Evolutionary conservation across 2,329 filamentous ascomycete genomes (phyloP), one percentile per base, ranked within the genome.

Genomic region (Clarireedia sp.): DNA sequence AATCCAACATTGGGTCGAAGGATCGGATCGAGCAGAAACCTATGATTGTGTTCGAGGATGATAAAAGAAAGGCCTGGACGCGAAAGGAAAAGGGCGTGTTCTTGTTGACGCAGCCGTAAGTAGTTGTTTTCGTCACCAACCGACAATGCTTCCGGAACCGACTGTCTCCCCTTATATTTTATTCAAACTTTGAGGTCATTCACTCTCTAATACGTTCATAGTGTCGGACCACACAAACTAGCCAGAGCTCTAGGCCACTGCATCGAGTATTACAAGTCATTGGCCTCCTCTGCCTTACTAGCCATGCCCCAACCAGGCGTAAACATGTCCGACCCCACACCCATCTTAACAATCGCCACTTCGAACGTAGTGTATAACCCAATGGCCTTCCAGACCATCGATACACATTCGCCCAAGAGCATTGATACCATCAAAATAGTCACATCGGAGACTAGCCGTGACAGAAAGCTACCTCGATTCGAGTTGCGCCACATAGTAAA

Each of bases 31-130:
- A 40, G 36, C 12, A 16, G 3, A 47, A 60, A 14, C 60, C 62
- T 14, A 48, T 62, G 46, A 61, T 63, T 48, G 52, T 63, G 1
- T 59, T 62, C n/a, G 60, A 62, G 33, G 62, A 63, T 37, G 52
- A 48, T 12, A 49, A 29, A 3, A 44, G 8, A 41, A 36, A 9
- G 14, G 12, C 24, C 21, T 52, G 54, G 5, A n/a, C 23, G 6
- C 40, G 24, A 1, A 54, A 56, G 6, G 53, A 46, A 5, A 48
- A 57, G 23, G 60, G 59, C 1, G 44, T 59, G 2, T 57, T 60
- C 17, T 55, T 52, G 21, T 17, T 63, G 5, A 57, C 56, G 12
- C 60, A 62, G 29, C 60, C 60, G 59, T 63, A 51, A 59, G 61
- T 56, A 4, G 9, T 9, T 5, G n/a, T 16, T n/a, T 5, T 21